Conservation (phyloP, 768 basidiomycete species). For the Mycena amicta region DNA sequence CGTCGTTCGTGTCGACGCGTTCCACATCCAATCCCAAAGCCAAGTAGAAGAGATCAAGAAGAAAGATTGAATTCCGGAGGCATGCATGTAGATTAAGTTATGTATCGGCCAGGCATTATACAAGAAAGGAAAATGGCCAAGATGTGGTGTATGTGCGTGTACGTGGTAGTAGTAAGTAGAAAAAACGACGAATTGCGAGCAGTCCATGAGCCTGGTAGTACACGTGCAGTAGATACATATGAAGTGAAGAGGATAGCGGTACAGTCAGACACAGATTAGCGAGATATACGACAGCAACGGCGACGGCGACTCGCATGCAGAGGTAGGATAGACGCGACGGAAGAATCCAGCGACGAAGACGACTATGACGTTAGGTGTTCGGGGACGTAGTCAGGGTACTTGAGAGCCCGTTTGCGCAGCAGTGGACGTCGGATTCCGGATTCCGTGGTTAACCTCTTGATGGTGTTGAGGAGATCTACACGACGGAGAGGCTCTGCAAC, state of each 20-base stretch:
- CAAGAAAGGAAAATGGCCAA: neutral
- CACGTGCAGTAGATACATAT: neutral
- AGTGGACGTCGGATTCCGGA: slow-evolving; percentile 44
- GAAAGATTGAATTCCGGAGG: neutral
- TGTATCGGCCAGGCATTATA: neutral
- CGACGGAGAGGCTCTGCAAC: slow-evolving; percentile 73
- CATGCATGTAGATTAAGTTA: neutral
- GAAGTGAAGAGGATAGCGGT: neutral
- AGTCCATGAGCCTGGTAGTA: neutral
- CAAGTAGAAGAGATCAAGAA: neutral
- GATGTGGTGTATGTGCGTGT: no score
- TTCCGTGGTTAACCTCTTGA: slow-evolving; percentile 77
- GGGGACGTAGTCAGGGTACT: slow-evolving; percentile 13
- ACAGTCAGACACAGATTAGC: neutral
- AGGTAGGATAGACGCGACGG: neutral
- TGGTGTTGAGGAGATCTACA: slow-evolving; percentile 78
- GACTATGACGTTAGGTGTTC: neutral
- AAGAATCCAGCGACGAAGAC: neutral
- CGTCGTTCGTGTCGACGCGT: no score
- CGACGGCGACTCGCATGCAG: neutral
- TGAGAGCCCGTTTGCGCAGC: slow-evolving; percentile 23
- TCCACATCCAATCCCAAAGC: no score
- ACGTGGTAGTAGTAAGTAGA: neutral
- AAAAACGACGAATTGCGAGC: neutral
- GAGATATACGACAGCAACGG: neutral